Conservation (phyloP, 2,329 filamentous ascomycete genomes). For the Xylaria digitata region DNA sequence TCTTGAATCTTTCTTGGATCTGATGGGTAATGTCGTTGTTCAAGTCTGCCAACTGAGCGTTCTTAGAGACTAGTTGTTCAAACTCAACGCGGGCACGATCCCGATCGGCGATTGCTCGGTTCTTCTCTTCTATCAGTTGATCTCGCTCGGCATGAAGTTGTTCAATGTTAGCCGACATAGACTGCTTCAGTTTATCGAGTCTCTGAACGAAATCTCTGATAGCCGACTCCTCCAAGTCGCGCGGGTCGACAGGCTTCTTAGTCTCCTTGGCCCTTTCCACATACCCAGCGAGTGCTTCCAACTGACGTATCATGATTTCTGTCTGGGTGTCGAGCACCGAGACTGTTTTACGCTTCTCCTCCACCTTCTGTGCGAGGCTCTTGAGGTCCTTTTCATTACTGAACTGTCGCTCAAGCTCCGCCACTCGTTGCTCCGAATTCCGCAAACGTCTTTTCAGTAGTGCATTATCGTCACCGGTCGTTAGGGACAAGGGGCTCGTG, state of each 20-base stretch:
- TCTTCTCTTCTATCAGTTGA: conserved; percentile 85
- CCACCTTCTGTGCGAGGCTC: conserved; percentile 85
- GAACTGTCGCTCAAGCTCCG: conserved; percentile 86
- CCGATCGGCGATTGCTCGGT: conserved; percentile 82
- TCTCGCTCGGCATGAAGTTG: conserved; percentile 78
- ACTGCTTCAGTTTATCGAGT: conserved; percentile 69
- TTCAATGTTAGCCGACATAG: conserved; percentile 68
- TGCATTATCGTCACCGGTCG: conserved; percentile 70
- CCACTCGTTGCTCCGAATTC: conserved; percentile 83
- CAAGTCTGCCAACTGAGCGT: conserved; percentile 91
- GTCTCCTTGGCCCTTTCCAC: conserved; percentile 87
- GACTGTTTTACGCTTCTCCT: conserved; percentile 95
- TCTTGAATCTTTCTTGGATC: conserved; percentile 91
- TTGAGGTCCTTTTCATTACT: conserved; percentile 72
- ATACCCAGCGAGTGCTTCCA: conserved; percentile 89
- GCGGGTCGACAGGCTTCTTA: conserved; percentile 81
- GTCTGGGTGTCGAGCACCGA: conserved; percentile 93
- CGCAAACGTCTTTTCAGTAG: conserved; percentile 80
- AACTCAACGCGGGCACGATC: conserved; percentile 96
- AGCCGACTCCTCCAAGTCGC: conserved; percentile 85
- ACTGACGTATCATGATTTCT: conserved; percentile 92
- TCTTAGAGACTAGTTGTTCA: conserved; percentile 93
- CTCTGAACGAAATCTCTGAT: conserved; percentile 91
- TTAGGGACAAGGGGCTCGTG: conserved; percentile 76
- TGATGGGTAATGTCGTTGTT: conserved; percentile 96